Conservation (phyloP, 257 asterid species). For the Nyctanthes arbortristis region DNA sequence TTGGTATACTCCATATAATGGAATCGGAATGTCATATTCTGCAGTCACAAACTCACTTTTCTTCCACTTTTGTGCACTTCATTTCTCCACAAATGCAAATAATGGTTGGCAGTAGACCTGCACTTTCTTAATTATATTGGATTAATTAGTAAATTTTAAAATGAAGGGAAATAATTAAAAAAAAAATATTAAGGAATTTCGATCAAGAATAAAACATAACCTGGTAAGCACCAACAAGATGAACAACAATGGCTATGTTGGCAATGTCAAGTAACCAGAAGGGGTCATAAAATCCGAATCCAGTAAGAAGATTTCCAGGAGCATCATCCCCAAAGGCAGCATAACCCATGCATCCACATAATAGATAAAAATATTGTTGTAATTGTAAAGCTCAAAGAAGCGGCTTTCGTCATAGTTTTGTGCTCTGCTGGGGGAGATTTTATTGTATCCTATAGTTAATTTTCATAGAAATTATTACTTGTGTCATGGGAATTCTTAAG, state of each 20-base stretch:
- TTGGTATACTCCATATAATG: not conserved
- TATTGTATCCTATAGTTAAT: not conserved
- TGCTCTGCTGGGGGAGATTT: conserved; percentile 1
- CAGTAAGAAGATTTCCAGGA: not conserved
- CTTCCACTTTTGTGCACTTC: conserved; percentile 14
- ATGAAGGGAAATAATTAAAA: too few relatives aligned
- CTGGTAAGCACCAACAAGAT: conserved; percentile 4
- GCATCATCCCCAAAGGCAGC: not conserved
- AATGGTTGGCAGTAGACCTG: conserved; percentile 32
- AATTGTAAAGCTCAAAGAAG: not conserved
- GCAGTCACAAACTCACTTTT: conserved; percentile 4
- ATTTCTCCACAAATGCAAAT: conserved; percentile 15
- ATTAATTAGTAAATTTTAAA: too few relatives aligned
- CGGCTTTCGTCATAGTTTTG: not conserved
- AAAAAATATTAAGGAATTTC: too few relatives aligned
- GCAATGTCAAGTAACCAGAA: not conserved
- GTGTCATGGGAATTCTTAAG: not conserved
- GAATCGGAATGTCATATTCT: conserved; percentile 4
- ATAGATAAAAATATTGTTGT: conserved; percentile 8
- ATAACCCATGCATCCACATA: conserved; percentile 11
- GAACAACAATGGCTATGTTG: not conserved
- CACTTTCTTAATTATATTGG: not conserved
- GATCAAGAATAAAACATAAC: not conserved
- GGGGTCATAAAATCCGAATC: not conserved
- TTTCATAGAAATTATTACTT: not conserved